Percentiles rank a stretch among this genome's conserved stretches.
phyloP scores from a whole-genome alignment of 2,329 filamentous ascomycete species.

The Penicillium sp. region DNA sequence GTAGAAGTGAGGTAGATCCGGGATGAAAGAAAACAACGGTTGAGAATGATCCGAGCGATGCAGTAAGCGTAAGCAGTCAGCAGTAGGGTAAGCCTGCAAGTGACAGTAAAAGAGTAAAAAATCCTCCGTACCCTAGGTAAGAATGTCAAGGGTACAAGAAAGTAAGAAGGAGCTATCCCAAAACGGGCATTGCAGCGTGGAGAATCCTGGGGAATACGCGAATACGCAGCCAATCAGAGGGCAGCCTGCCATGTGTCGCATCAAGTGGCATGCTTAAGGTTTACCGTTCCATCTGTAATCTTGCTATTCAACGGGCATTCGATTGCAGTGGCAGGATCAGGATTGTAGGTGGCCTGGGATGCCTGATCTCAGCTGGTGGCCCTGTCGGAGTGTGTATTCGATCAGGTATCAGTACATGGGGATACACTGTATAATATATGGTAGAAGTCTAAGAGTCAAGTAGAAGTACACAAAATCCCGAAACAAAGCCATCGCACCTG shows the following conservation, averaged over 20 bases:
- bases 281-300: background rate
- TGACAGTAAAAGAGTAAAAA: too few species aligned
- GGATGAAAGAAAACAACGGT: background rate
- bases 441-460: too few species aligned
- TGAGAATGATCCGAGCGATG: too few species aligned
- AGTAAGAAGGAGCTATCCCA: slow-evolving; percentile 6
- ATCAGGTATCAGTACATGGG: too few species aligned
- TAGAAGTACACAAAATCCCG: too few species aligned
- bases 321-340: too few species aligned
- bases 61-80: background rate
- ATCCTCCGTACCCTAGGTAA: too few species aligned
- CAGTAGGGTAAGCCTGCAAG: background rate
- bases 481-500: background rate
- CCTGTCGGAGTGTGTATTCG: too few species aligned
- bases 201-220: slow-evolving; percentile 12
- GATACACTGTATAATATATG: too few species aligned
- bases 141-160: background rate
- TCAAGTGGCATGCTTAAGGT: background rate
- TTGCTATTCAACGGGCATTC: background rate
- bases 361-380: too few species aligned
- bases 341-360: too few species aligned
- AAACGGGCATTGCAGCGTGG: slow-evolving; percentile 15
- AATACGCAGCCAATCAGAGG: slow-evolving; percentile 22
- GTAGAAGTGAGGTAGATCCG: background rate
- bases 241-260: background rate